Evolutionary conservation across 139 green algal genomes (phyloP), one percentile per base, ranked within the genome.

Genomic region (Picochlorum sp.): DNA sequence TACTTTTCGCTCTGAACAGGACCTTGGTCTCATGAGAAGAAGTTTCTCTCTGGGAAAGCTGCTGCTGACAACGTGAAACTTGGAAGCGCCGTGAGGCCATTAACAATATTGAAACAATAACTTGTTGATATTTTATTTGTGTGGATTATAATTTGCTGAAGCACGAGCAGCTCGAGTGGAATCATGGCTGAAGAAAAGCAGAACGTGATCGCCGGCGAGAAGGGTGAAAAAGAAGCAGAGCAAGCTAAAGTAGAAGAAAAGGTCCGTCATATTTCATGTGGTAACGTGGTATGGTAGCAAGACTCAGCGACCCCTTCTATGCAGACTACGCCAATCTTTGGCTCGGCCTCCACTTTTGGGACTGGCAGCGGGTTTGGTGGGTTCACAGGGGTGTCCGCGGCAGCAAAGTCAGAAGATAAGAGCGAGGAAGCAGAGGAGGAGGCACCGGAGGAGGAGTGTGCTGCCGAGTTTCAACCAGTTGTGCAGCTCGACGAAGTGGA

Each of bases 401-500:
- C 15, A 15, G 28, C 60, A n/a, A 60, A 38, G 13, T n/a, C 30
- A 41, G 61, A 30, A 65, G 55, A 30, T 51, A 50, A 60, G 4
- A 74, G 56, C 4, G 76, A 71, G 5, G 83, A 41, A 6, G 78
- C 74, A 3, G 86, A 79, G 8, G 82, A 77, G 1, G 83, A 83
- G 18, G 79, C 63, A 4, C 51, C 50, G 4, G 89, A 95, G 74
- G 89, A 98, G 75, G 88, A 96, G 66, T 96, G 91, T 80, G 73
- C 83, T 62, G 89, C 90, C 2, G 85, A 95, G 75, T 98, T 95
- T 67, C 86, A 89, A 66, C 92, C 92, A 0, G 55, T 97, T 14
- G 92, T 98, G 45, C 88, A 98, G 81, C 82, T 99, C 28, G 85
- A 95, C 20, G 91, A 97, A 76, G 91, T 98, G 9, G 86, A 95